These are phyloP conservation scores for Neurospora sp. DNA, from an alignment of 495 filamentous ascomycete genomes.

Conservation along the genomic window DNA sequence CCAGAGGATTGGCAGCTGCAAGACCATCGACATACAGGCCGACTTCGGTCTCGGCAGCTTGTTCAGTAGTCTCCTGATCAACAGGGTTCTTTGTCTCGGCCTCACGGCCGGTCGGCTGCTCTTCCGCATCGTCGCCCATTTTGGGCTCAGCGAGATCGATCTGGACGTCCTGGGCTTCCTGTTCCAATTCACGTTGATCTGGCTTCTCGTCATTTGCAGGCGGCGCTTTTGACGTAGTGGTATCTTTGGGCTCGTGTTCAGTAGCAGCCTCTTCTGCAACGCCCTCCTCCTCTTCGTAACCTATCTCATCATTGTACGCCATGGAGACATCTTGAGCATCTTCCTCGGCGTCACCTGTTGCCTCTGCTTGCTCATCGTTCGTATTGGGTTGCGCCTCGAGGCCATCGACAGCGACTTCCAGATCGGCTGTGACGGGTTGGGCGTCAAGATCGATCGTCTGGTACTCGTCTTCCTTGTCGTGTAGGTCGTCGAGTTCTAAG, in stretches of 20 bases:
- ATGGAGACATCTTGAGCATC: slow-evolving; percentile 5
- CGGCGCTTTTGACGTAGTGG: not conserved
- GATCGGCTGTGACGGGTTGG: not conserved
- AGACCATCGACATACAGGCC: not conserved
- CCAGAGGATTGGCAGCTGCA: not conserved
- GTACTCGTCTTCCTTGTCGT: slow-evolving; percentile 5
- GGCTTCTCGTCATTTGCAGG: not conserved
- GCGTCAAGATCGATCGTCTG: not conserved
- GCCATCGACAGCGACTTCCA: slow-evolving; percentile 16
- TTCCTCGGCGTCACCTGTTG: slow-evolving; percentile 20
- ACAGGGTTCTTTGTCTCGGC: not conserved
- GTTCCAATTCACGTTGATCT: not conserved
- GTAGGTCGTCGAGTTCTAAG: slow-evolving; percentile 13
- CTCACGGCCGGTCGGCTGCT: not conserved
- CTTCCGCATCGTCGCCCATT: not conserved
- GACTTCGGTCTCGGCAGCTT: not conserved
- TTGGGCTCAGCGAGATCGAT: not conserved
- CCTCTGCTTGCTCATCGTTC: not conserved
- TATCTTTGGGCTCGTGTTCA: not conserved
- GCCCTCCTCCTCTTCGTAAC: slow-evolving; percentile 16
- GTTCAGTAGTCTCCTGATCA: not conserved
- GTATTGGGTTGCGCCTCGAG: slow-evolving; percentile 3
- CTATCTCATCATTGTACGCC: slow-evolving; percentile 22
- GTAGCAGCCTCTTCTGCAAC: not conserved
- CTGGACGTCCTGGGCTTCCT: not conserved